Base-by-base conservation (phyloP, 108 stramenopile species). In the Tribonema minus region DNA sequence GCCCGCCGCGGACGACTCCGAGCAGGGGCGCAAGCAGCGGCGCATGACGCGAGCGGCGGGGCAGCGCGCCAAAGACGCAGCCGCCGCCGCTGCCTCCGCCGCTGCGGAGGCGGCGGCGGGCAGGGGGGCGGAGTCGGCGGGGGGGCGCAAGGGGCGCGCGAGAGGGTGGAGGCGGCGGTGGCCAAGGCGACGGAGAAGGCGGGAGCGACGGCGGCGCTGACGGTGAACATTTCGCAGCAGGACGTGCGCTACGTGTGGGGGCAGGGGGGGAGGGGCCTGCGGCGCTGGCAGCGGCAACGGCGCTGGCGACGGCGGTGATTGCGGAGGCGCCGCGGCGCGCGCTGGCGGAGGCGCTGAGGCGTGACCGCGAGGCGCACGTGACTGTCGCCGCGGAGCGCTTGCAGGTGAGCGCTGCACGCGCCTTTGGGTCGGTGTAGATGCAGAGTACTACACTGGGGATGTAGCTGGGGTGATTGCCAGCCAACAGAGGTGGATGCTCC, bases 81-180 rank as follows among this genome's bases (percentile, higher is more conserved):
- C n/a, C n/a, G n/a, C 7, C 27, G 25, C 58, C 34, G 35, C 12
- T 33, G n/a, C 37, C 58, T 26, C 33, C 36, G 68, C 9, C 54
- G 25, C 25, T 34, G 0, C 69, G 30, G 12, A 32, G 59, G 35
- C 69, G 69, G 1, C 69, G 59, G 20, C 64, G 37, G 6, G 34
- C 58, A 2, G n/a, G 69, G 33, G 35, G 58, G 58, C 33, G 25
- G 9, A 25, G 9, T 26, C 58, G 34, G 37, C 25, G 32, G 34
- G 69, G 59, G 4, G 26, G 33, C 23, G 40, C 29, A 12, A 3
- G 59, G 69, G 26, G 58, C 69, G 34, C 58, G 12, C 27, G 58
- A 70, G 69, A 59, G 32, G 26, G 36, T 70, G 25, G 69, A 70
- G 26, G 69, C 69, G 7, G 69, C 69, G 27, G 69, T 58, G 69